Percentiles rank a stretch among this genome's conserved stretches.
These are phyloP conservation scores for Saccharomyces hybrid DNA, from an alignment of 1,139 yeast species.

Conservation along the genomic window DNA sequence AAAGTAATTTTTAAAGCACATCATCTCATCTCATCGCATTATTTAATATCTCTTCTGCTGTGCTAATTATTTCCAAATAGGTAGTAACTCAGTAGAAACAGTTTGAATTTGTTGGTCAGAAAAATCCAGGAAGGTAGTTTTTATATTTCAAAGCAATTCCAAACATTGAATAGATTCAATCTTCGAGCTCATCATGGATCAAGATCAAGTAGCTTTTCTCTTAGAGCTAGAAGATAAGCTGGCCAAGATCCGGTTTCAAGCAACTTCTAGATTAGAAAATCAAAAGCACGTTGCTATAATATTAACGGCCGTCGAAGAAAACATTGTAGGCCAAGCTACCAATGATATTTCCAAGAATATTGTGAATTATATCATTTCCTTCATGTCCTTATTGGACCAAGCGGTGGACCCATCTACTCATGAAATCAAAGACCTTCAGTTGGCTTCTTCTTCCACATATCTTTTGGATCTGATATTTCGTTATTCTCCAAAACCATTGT, in stretches of 20 bases:
- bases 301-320: slow-evolving; percentile 84
- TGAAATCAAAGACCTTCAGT: slow-evolving; percentile 45
- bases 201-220: slow-evolving; percentile 43
- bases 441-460: slow-evolving; percentile 74
- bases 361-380: slow-evolving; percentile 80
- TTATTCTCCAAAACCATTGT: slow-evolving; percentile 57
- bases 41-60: background rate
- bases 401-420: slow-evolving; percentile 48
- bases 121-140: background rate
- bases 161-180: background rate
- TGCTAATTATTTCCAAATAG: background rate
- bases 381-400: slow-evolving; percentile 73
- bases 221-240: slow-evolving; percentile 60
- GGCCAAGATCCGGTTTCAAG: slow-evolving; percentile 61
- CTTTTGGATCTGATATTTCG: slow-evolving; percentile 76
- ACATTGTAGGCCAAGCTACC: slow-evolving; percentile 53
- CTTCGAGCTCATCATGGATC: slow-evolving; percentile 22
- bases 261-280: slow-evolving; percentile 67
- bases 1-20: background rate
- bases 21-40: background rate
- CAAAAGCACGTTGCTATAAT: slow-evolving; percentile 74
- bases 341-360: slow-evolving; percentile 43
- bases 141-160: background rate
- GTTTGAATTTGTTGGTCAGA: too few species aligned
- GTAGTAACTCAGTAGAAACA: too few species aligned